phyloP scores from a whole-genome alignment of 1,284 basidiomycete species.

The Sporisorium scitamineum region DNA sequence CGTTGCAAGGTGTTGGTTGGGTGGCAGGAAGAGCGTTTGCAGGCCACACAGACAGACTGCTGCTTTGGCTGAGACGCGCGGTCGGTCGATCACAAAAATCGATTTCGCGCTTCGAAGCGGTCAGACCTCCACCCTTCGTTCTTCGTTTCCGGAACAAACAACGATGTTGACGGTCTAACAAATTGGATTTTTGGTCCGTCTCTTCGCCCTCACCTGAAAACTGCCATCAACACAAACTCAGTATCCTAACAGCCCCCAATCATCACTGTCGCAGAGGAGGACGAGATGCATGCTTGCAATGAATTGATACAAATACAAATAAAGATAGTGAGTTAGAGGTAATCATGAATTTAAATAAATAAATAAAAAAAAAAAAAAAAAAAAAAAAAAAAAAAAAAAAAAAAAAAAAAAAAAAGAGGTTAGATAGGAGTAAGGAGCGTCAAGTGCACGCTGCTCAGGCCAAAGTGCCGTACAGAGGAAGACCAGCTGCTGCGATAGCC shows the following conservation, averaged over 20 bases:
- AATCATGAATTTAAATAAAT: neutral
- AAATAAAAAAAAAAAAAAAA: neutral
- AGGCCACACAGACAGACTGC: neutral
- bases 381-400: too few relatives aligned
- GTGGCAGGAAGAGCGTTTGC: neutral
- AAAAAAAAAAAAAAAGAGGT: too few relatives aligned
- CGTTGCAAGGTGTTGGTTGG: neutral
- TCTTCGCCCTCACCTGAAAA: too few relatives aligned
- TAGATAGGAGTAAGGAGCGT: too few relatives aligned
- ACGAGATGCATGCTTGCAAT: neutral
- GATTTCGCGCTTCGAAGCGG: constrained; percentile 13
- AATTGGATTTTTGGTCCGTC: neutral
- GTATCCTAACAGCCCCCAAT: neutral
- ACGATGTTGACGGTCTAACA: constrained; percentile 1
- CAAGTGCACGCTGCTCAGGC: neutral
- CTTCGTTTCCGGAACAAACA: neutral
- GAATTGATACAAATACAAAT: constrained; percentile 22
- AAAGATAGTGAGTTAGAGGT: neutral
- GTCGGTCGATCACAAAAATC: constrained; percentile 47
- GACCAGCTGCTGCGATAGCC: neutral
- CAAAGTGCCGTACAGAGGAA: constrained; percentile 10
- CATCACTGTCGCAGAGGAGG: neutral
- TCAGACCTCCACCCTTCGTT: constrained; percentile 44
- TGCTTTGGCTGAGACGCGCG: constrained; percentile 42
- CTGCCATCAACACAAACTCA: neutral